Evolutionary conservation across 306 rosid species (phyloP).

Genomic region (Corylus americana): DNA sequence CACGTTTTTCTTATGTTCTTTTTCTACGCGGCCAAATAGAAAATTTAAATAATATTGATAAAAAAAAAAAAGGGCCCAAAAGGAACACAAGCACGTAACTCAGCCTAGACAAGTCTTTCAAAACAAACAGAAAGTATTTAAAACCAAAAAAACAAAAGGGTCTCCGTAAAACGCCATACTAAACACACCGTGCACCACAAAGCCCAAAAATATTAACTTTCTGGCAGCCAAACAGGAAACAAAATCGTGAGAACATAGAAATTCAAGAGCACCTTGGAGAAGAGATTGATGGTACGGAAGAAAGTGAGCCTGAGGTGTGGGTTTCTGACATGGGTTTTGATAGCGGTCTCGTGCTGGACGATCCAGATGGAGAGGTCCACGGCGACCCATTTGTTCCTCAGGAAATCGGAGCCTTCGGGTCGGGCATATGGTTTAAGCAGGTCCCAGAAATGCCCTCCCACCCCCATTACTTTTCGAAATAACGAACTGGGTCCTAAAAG

Average conservation of each 20-base stretch:
- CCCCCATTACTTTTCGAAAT: conserved; percentile 55
- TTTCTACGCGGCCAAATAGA: background rate
- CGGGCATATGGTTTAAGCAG: conserved; percentile 73
- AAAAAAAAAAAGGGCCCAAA: background rate
- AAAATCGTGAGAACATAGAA: background rate
- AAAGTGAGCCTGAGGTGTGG: conserved; percentile 79
- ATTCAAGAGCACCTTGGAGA: conserved; percentile 58
- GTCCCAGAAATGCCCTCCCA: conserved; percentile 89
- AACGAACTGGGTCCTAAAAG: conserved; percentile 16
- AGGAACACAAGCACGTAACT: background rate
- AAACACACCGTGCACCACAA: background rate
- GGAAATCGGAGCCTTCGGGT: conserved; percentile 78
- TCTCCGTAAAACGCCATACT: background rate
- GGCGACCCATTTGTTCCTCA: conserved; percentile 92
- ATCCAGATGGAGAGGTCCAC: conserved; percentile 93
- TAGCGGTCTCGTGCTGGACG: conserved; percentile 76
- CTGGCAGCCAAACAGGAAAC: conserved; percentile 9
- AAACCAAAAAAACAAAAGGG: background rate
- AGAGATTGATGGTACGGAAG: conserved; percentile 81
- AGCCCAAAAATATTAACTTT: background rate
- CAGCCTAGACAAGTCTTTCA: background rate
- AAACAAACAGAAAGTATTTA: background rate
- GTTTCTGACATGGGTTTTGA: conserved; percentile 51
- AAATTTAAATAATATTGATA: background rate
- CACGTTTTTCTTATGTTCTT: background rate